Percentiles rank a stretch among this genome's conserved stretches.
Evolutionary conservation across 257 asterid genomes (phyloP).

Genomic region (Nicotiana tabacum): DNA sequence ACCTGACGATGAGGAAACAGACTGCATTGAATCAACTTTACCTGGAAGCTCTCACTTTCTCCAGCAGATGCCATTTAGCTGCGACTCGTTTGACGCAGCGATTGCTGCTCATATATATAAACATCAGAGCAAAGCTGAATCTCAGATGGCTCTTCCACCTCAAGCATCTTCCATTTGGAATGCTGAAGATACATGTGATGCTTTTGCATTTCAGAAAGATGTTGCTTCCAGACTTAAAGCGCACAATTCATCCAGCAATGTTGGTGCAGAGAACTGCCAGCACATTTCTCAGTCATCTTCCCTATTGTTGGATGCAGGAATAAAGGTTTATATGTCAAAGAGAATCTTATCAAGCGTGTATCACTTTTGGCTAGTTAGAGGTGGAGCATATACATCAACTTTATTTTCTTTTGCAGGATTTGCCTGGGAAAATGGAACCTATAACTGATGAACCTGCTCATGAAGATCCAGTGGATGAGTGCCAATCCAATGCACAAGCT

Average conservation of each 20-base stretch:
- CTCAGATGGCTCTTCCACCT: constrained; percentile 38
- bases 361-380: neutral
- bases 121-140: constrained; percentile 50
- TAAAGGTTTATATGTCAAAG: constrained; percentile 43
- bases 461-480: constrained; percentile 34
- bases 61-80: constrained; percentile 64
- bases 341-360: neutral
- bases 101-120: constrained; percentile 89
- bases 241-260: constrained; percentile 22
- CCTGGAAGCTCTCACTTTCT: constrained; percentile 33
- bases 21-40: constrained; percentile 36
- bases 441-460: constrained; percentile 22
- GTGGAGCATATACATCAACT: constrained; percentile 3
- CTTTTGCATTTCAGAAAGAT: constrained; percentile 64
- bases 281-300: constrained; percentile 34
- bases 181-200: constrained; percentile 97
- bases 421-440: constrained; percentile 35
- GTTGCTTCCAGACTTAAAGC: constrained; percentile 27
- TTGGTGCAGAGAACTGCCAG: constrained; percentile 24
- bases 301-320: constrained; percentile 26
- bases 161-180: constrained; percentile 76
- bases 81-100: constrained; percentile 99
- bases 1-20: constrained; percentile 29
- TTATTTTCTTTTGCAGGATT: constrained; percentile 37
- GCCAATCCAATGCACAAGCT: constrained; percentile 28